These are phyloP conservation scores for Phytophthora podocarpi DNA, from an alignment of 352 stramenopile genomes.

Conservation along the genomic window DNA sequence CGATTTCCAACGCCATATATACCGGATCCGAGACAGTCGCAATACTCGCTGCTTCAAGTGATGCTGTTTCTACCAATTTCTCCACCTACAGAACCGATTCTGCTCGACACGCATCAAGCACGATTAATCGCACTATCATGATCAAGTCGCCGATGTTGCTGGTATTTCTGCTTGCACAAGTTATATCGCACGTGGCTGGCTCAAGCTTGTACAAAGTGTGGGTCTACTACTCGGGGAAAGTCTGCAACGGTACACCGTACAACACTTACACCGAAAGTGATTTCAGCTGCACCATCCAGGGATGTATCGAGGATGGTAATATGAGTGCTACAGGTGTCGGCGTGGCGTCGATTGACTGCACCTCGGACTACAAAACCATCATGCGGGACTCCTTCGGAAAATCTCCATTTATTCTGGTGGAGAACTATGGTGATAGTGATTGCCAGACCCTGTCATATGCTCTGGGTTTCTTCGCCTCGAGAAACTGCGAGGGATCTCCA, in stretches of 20 bases:
- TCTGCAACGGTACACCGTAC: conserved; percentile 28
- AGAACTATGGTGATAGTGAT: conserved; percentile 8
- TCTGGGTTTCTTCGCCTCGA: conserved; percentile 17
- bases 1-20: too few species aligned
- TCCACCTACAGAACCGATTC: background rate
- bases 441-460: conserved; percentile 23
- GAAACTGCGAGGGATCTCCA: conserved; percentile 29
- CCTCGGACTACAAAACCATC: conserved; percentile 28
- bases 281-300: background rate
- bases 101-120: background rate
- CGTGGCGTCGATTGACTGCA: conserved; percentile 23
- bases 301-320: conserved; percentile 15
- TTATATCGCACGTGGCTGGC: background rate
- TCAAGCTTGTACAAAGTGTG: conserved; percentile 25
- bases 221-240: conserved; percentile 22
- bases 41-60: background rate
- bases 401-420: conserved; percentile 28
- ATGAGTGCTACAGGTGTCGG: conserved; percentile 14
- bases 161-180: background rate
- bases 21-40: too few species aligned
- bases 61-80: too few species aligned
- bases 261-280: conserved; percentile 17
- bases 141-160: background rate
- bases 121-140: too few species aligned
- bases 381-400: conserved; percentile 12